Evolutionary conservation across 2,329 filamentous ascomycete genomes (phyloP).

Genomic region (Sordariomycetes sp.): DNA sequence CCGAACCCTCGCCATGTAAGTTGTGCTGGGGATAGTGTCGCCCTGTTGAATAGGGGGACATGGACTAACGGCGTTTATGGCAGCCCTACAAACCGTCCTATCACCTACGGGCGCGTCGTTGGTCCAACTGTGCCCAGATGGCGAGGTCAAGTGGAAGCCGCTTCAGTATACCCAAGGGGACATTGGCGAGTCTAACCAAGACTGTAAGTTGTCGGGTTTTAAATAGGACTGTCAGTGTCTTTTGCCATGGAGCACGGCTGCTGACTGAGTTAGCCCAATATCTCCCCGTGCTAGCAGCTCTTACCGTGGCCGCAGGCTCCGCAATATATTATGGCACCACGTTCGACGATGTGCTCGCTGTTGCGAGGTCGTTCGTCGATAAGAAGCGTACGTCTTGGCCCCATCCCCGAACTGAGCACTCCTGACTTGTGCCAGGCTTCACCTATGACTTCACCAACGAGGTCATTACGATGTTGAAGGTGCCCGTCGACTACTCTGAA

Average conservation of each 20-base stretch:
- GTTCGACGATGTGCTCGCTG: conserved; percentile 60
- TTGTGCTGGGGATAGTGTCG: background rate
- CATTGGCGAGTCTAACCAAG: conserved; percentile 30
- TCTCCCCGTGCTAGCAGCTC: conserved; percentile 44
- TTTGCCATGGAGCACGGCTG: background rate
- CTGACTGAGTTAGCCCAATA: conserved; percentile 28
- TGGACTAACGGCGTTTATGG: conserved; percentile 2
- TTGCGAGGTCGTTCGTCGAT: conserved; percentile 38
- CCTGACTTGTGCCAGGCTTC: conserved; percentile 29
- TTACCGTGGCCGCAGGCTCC: conserved; percentile 38
- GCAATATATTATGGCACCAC: conserved; percentile 31
- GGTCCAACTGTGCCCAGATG: conserved; percentile 43
- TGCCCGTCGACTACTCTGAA: conserved; percentile 70
- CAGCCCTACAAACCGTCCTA: conserved; percentile 45
- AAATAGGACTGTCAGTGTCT: background rate
- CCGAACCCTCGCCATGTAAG: conserved; percentile 47
- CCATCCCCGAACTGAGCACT: background rate
- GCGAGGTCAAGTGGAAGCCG: conserved; percentile 43
- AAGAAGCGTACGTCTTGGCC: conserved; percentile 17
- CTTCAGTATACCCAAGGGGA: conserved; percentile 34
- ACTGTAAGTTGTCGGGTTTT: conserved; percentile 21
- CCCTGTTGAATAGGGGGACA: conserved; percentile 7
- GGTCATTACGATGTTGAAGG: conserved; percentile 54
- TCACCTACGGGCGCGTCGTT: conserved; percentile 48
- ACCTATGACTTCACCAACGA: conserved; percentile 50